Evolutionary conservation across 106 monocot genomes (phyloP), one percentile per base, ranked within the genome.

Genomic region (Cymbidium sinense): DNA sequence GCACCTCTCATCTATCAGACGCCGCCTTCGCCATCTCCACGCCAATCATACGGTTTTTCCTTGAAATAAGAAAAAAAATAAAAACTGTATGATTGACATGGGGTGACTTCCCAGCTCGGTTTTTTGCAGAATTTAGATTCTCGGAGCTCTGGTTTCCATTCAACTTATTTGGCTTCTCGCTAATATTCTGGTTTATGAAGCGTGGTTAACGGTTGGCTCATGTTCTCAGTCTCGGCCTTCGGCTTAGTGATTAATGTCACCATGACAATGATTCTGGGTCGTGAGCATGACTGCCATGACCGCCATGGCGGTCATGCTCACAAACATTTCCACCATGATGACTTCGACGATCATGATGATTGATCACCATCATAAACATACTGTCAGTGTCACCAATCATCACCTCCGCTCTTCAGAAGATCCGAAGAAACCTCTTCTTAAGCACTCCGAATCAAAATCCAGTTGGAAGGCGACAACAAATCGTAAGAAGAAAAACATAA

Each of bases 1-100:
- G 86, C 79, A 86, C 89, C 18, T 86, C 89, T 12, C 89, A 86
- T 80, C 86, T 89, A 19, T 86, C 89, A 0, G 86, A 89, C 27
- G 89, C 89, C 3, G 81, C 86, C 19, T 86, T 84, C 77, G 89
- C 89, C 30, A 84, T 89, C 41, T 89, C 89, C 34, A 70, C 86
- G 15, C 84, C n/a, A n/a, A n/a, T n/a, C n/a, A n/a, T n/a, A n/a
- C n/a, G n/a, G n/a, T n/a, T n/a, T n/a, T n/a, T n/a, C n/a, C n/a
- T n/a, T n/a, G n/a, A n/a, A n/a, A n/a, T n/a, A n/a, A n/a, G n/a
- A n/a, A n/a, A n/a, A n/a, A n/a, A n/a, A n/a, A n/a, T n/a, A n/a
- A n/a, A n/a, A n/a, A n/a, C n/a, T n/a, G n/a, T n/a, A n/a, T n/a
- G n/a, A n/a, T n/a, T n/a, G n/a, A n/a, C n/a, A n/a, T n/a, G 27